Evolutionary conservation across 2,329 filamentous ascomycete species (phyloP), one percentile per base, ranked within the genome.

Genomic region (Aspergillus pseudoviridinutans): DNA sequence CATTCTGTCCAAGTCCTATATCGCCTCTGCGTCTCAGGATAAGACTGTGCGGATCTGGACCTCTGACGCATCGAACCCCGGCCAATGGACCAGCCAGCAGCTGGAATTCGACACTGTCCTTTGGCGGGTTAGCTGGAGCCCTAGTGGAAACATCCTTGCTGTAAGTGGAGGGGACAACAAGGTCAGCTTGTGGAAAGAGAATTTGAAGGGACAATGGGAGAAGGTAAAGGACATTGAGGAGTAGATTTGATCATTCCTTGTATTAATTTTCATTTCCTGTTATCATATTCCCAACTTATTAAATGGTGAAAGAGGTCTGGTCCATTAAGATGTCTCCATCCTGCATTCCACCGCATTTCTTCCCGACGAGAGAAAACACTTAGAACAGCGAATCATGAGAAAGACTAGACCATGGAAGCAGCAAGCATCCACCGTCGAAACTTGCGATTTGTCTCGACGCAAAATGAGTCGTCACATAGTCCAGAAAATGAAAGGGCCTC

Each of bases 21-120:
- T 99, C 72, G 94, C 94, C 29, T 93, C 89, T 51, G 94, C 93
- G 10, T 92, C 89, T 54, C 92, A 97, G 79, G 94, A 99, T 76
- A 95, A 96, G 83, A 97, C 92, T 8, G 93, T 97, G 61, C 87
- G 92, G 65, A 97, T 99, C 78, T 99, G 94, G 94, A 97, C 93
- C 9, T 87, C 84, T 28, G 88, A 91, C 67, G 78, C 83, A 27
- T 80, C 83, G 58, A 84, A 81, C 70, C 79, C 85, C 17, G 84
- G 83, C 25, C 86, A 91, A 68, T 99, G 94, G 94, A 86, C 87
- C 58, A 87, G 85, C 76, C 94, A 95, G 75, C 86, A 89, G 44
- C 82, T 99, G 63, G 86, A 88, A 68, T 96, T 99, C 67, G 93
- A 97, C 60, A 87, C 89, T 4, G 88, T 92, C 50, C 84, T 96